Conservation (phyloP, 441 rosid genomes). For the Gossypium schwendimanii region DNA sequence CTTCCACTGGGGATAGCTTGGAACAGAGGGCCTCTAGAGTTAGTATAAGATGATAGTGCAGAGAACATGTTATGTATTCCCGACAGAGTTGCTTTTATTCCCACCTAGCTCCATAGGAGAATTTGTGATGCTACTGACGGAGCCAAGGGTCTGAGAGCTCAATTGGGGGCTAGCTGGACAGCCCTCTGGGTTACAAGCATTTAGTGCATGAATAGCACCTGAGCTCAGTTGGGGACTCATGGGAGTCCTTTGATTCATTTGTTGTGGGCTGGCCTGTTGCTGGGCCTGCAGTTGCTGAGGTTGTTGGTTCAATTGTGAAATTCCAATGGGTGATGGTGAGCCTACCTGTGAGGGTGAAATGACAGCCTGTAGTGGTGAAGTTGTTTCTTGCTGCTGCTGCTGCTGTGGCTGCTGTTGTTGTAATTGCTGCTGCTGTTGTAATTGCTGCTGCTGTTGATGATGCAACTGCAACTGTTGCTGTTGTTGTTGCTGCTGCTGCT, state of each 20-base stretch:
- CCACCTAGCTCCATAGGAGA: constrained; percentile 94
- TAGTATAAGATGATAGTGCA: not conserved
- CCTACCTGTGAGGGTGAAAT: constrained; percentile 73
- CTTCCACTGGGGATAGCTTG: not conserved
- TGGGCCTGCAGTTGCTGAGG: constrained; percentile 41
- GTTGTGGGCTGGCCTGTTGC: constrained; percentile 81
- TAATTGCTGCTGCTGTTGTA: not conserved
- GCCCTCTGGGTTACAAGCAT: constrained; percentile 70
- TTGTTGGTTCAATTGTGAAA: constrained; percentile 54
- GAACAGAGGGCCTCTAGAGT: not conserved
- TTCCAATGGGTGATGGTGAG: constrained; percentile 69
- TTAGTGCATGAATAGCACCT: constrained; percentile 66
- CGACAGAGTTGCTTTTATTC: constrained; percentile 70
- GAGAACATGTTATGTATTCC: constrained; percentile 33
- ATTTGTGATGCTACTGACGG: constrained; percentile 82
- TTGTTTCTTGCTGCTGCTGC: constrained; percentile 43
- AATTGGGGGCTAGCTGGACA: constrained; percentile 94
- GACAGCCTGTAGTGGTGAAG: constrained; percentile 70
- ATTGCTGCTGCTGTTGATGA: constrained; percentile 38
- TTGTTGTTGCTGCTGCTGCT: constrained; percentile 21
- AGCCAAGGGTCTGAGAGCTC: constrained; percentile 90
- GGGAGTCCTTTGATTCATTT: constrained; percentile 82
- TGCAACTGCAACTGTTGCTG: not conserved
- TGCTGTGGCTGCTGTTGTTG: not conserved
- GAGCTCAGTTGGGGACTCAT: constrained; percentile 97